Conservation (phyloP, 495 filamentous ascomycete species). For the Bacidia rubella region DNA sequence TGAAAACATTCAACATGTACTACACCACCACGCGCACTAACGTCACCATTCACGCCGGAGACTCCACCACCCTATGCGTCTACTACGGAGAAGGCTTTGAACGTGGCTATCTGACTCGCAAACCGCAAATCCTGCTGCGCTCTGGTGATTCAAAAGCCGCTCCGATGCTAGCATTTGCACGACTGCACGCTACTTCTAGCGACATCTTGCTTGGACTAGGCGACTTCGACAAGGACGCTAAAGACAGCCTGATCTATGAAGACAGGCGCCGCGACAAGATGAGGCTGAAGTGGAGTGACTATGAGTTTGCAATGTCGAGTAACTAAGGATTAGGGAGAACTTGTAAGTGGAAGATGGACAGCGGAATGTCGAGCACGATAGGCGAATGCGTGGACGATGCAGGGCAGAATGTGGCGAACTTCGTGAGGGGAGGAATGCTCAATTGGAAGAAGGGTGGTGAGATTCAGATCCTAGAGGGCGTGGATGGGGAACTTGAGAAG, state of each 20-base stretch:
- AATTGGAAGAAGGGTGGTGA: constrained; percentile 6
- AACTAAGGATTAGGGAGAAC: too few relatives aligned
- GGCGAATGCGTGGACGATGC: neutral
- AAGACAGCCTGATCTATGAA: neutral
- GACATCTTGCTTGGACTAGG: neutral
- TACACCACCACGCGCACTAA: neutral
- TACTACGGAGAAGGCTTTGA: neutral
- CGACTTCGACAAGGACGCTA: neutral
- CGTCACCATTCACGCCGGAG: neutral
- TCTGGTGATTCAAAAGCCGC: neutral
- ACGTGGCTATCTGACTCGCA: neutral
- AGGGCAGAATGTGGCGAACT: neutral
- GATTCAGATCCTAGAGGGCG: neutral
- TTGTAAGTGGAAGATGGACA: neutral
- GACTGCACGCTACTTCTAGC: neutral
- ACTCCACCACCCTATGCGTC: neutral
- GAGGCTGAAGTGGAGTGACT: neutral
- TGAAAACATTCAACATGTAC: constrained; percentile 5
- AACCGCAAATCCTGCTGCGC: neutral
- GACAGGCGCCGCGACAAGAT: neutral
- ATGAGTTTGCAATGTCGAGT: neutral
- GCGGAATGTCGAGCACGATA: neutral
- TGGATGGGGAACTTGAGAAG: neutral
- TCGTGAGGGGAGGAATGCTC: constrained; percentile 1
- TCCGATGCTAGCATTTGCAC: neutral